Evolutionary conservation across 1,284 basidiomycete species (phyloP).

Genomic region (Heterobasidion occidentale): DNA sequence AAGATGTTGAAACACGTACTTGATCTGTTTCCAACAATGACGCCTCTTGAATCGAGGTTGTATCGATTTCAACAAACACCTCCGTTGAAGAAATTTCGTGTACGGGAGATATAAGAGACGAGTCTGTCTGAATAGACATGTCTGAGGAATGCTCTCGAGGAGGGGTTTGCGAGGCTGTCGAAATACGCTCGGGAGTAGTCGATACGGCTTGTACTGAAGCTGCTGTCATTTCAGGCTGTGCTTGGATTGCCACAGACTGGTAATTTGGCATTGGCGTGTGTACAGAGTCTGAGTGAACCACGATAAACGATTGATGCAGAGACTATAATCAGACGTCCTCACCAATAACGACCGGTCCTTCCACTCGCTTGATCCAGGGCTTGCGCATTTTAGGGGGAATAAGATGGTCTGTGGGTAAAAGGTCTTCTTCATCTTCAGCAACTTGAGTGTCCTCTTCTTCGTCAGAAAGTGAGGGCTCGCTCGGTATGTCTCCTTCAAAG

Average conservation of each 20-base stretch:
- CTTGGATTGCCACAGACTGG: slow-evolving; percentile 24
- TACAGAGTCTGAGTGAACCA: not conserved
- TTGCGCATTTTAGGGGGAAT: slow-evolving; percentile 54
- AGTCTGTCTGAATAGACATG: not conserved
- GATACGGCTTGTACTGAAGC: slow-evolving; percentile 11
- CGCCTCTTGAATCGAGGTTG: not conserved
- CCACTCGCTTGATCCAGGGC: slow-evolving; percentile 39
- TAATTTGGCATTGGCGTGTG: not conserved
- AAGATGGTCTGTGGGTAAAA: slow-evolving; percentile 7
- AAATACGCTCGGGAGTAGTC: not conserved
- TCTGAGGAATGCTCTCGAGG: not conserved
- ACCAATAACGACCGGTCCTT: slow-evolving; percentile 31
- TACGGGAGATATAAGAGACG: not conserved
- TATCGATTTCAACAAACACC: not conserved
- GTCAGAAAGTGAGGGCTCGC: slow-evolving; percentile 26
- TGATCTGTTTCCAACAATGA: not conserved
- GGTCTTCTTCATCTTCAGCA: slow-evolving; percentile 15
- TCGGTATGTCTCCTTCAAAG: slow-evolving; percentile 40
- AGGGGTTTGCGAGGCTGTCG: slow-evolving; percentile 1
- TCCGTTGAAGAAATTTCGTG: not conserved
- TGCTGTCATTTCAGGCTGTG: slow-evolving; percentile 19
- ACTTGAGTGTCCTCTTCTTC: slow-evolving; percentile 26
- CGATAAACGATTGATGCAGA: not conserved
- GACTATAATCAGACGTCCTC: slow-evolving; percentile 14
- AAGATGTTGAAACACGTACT: not conserved